Conservation (phyloP, 306 rosid species). For the Quercus cerris region DNA sequence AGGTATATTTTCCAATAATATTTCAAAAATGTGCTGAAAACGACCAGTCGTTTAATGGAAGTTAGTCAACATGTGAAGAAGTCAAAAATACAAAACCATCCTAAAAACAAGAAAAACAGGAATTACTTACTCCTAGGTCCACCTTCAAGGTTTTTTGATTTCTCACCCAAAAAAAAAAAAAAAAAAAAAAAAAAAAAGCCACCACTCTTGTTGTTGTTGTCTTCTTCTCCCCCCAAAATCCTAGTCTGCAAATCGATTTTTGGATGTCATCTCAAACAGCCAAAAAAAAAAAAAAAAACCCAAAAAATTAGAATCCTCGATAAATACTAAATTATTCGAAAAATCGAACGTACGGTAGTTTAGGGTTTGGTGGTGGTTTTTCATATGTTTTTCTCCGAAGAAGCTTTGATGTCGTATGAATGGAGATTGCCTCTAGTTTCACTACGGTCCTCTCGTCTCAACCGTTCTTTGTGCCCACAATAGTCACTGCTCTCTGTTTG, state of each 20-base stretch:
- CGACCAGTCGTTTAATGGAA: background rate
- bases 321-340: no score
- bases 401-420: constrained; percentile 86
- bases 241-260: constrained; percentile 7
- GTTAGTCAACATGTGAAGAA: background rate
- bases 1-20: no score
- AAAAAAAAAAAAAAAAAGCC: background rate
- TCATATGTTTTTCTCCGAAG: constrained; percentile 51
- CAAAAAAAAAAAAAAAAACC: background rate
- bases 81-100: no score
- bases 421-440: constrained; percentile 61
- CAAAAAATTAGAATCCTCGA: background rate
- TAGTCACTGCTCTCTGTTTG: constrained; percentile 60
- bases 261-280: constrained; percentile 12
- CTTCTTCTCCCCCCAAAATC: constrained; percentile 5
- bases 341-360: no score
- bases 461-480: constrained; percentile 48
- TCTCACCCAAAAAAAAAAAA: background rate
- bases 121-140: background rate
- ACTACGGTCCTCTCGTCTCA: constrained; percentile 39
- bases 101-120: no score
- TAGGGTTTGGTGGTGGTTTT: constrained; percentile 28
- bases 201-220: background rate
- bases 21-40: background rate
- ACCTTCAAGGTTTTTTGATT: background rate